Base-by-base conservation (phyloP, 192 early-diverging fungal genomes). In the Cladochytrium replicatum region DNA sequence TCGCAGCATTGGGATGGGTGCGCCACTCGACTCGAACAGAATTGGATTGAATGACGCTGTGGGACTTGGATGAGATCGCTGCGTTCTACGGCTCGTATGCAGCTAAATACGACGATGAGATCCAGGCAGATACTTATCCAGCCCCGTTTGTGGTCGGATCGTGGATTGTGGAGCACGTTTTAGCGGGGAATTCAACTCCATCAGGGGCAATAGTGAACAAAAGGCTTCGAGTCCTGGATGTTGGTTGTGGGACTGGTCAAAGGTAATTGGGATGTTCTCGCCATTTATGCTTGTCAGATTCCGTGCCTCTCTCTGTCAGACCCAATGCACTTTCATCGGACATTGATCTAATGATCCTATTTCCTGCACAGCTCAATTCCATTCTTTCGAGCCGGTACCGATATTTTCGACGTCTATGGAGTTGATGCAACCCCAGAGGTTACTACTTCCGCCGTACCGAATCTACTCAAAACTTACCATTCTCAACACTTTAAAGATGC, bases 341-440 rank as follows among this genome's bases (percentile, higher is more conserved):
- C n/a, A n/a, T n/a, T n/a, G n/a, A n/a, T n/a, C n/a, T n/a, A n/a
- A 25, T 24, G 8, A 17, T 8, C 21, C 3, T 11, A n/a, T 0
- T 7, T n/a, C 43, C 38, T 25, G 13, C 15, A 0, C 31, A 60
- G 58, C 40, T 60, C 58, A 11, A 53, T 54, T 29, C 28, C 43
- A 15, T 54, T 60, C 19, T 54, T 60, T 11, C 44, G 19, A 8
- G 51, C 50, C 21, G 31, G 29, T 6, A 46, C 21, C 8, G 13
- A 27, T 22, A 15, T 32, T 2, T 41, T 54, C 13, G 25, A 39
- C 13, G 52, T 60, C 13, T 60, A 60, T 27, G 58, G 58, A 31
- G 46, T 60, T 13, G 58, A 60, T 41, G 58, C 58, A 5, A 60
- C 58, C n/a, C 57, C 57, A 0, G 50, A 59, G 57, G 57, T 59